Base-by-base conservation (phyloP, 768 basidiomycete genomes). In the Psilocybe azurescens region DNA sequence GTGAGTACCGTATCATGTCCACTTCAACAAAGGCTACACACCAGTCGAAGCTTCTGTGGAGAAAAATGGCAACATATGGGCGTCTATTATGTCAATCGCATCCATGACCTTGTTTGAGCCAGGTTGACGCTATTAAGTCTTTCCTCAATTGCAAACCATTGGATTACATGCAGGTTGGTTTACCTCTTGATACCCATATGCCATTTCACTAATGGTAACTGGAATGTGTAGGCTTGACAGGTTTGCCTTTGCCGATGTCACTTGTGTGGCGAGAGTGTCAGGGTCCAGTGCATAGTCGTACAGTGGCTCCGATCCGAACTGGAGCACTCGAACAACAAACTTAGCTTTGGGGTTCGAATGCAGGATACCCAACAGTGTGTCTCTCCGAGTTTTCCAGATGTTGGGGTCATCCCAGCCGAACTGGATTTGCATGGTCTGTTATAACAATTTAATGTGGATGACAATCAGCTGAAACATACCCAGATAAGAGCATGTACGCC, bases 401-500 rank as follows among this genome's bases (percentile, higher is more conserved):
- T 84, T 69, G 32, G 68, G 72, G 10, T 79, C 78, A 50, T 83
- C 76, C 60, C 79, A 85, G 32, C 83, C 83, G 60, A 85, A 85
- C 83, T 83, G 59, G 10, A 33, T 20, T n/a, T 16, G 32, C 20
- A 46, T 8, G 39, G 10, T 30, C 20, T 44, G 7, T 36, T 18
- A 39, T 5, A 24, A 1, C 33, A 18, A 33, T 56, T 24, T 56
- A 13, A 55, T 44, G 11, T 55, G 1, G 18, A 24, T 28, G 18
- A 30, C 14, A 53, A 2, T 14, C n/a, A n/a, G n/a, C n/a, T 10
- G 30, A 18, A 14, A 55, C 81, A 66, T 68, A 89, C 89, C 89
- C 89, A 91, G 62, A 92, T 85, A 18, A 91, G 74, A 14, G 89
- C 88, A 63, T 91, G 89, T 5, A 92, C 87, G 49, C 90, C 89